phyloP scores from a whole-genome alignment of 2,329 filamentous ascomycete genomes.

The Capronia americana region DNA sequence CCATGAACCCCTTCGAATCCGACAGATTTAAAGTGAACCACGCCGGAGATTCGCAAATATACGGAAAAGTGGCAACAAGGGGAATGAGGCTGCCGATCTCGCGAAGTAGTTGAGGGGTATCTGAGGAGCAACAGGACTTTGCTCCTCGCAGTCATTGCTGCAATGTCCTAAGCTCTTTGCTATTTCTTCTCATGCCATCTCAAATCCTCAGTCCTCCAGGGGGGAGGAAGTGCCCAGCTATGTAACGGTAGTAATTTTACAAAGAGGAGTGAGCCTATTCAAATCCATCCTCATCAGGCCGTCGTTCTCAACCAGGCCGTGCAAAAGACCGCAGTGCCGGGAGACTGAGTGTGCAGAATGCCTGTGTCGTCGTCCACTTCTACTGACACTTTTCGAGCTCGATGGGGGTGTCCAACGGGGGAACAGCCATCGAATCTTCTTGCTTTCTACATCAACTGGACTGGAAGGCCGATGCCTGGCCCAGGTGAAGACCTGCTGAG shows the following conservation, averaged over 20 bases:
- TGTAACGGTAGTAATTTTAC: not conserved
- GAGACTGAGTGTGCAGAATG: not conserved
- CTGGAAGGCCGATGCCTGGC: not conserved
- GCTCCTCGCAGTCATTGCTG: no score
- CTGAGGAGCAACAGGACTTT: no score
- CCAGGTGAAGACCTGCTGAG: not conserved
- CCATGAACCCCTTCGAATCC: no score
- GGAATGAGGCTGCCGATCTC: no score
- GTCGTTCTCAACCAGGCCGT: not conserved
- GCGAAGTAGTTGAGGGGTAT: no score
- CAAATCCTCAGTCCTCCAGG: not conserved
- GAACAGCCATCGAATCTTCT: not conserved
- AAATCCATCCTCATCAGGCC: not conserved
- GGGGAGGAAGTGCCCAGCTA: not conserved
- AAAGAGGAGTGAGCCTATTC: not conserved
- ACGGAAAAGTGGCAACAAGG: no score
- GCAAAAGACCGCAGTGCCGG: not conserved
- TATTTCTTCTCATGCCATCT: not conserved
- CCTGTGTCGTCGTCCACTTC: not conserved
- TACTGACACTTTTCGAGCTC: not conserved
- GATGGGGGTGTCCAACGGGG: not conserved
- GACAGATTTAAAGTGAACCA: no score
- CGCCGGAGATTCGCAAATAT: no score
- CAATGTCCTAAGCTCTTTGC: not conserved
- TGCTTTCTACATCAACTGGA: not conserved